phyloP scores from a whole-genome alignment of 495 filamentous ascomycete genomes.

The Penicillium longicatenatum region DNA sequence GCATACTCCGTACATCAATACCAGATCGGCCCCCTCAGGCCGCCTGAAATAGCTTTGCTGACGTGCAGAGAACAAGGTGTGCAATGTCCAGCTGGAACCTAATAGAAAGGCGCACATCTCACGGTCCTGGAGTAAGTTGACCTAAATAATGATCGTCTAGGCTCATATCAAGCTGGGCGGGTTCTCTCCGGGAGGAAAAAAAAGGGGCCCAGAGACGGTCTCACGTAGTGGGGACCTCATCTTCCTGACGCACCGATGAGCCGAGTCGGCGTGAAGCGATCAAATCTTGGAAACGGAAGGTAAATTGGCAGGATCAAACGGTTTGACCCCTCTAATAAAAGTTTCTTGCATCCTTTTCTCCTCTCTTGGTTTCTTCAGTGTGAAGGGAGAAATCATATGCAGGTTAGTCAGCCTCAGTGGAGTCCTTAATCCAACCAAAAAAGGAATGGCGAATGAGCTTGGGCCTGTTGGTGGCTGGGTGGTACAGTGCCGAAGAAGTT shows the following conservation, averaged over 20 bases:
- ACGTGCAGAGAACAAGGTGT: background rate
- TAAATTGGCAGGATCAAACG: constrained; percentile 11
- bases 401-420: constrained; percentile 19
- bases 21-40: constrained; percentile 2
- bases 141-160: constrained; percentile 22
- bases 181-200: constrained; percentile 9
- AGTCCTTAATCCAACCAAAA: constrained; percentile 3
- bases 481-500: constrained; percentile 6
- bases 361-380: background rate
- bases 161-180: constrained; percentile 1
- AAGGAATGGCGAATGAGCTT: constrained; percentile 9
- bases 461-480: constrained; percentile 12
- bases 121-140: background rate
- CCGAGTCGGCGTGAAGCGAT: constrained; percentile 7
- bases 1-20: constrained; percentile 1
- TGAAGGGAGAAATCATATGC: constrained; percentile 6
- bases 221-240: constrained; percentile 19
- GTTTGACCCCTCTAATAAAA: background rate
- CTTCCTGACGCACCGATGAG: constrained; percentile 20
- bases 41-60: constrained; percentile 1
- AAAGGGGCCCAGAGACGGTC: constrained; percentile 15
- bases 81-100: background rate
- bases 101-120: background rate
- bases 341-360: background rate
- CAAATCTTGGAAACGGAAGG: constrained; percentile 13